Evolutionary conservation across 2,329 filamentous ascomycete genomes (phyloP).

Genomic region (Penicillium sp.): DNA sequence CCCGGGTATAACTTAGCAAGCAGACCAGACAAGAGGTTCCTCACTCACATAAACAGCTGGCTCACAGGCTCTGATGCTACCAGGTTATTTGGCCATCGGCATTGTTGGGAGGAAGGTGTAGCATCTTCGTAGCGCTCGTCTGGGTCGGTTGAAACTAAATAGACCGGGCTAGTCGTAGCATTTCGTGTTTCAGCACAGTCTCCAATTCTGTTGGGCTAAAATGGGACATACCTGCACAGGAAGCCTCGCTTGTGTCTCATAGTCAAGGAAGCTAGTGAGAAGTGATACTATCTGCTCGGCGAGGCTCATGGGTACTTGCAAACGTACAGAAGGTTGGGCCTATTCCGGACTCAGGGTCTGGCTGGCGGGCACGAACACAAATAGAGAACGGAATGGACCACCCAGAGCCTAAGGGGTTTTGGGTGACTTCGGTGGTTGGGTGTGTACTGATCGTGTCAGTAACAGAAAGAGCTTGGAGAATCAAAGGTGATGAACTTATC

Average conservation of each 20-base stretch:
- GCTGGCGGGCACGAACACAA: background rate
- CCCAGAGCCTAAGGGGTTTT: background rate
- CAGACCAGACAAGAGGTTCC: background rate
- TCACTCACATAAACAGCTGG: background rate
- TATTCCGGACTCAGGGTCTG: background rate
- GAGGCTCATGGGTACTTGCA: background rate
- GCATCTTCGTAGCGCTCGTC: background rate
- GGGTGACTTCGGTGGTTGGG: background rate
- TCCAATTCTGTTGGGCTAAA: background rate
- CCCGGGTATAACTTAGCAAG: background rate
- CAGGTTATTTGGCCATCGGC: background rate
- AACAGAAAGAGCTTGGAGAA: background rate
- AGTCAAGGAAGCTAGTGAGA: no score
- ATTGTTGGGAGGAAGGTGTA: background rate
- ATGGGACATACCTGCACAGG: no score
- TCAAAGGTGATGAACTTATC: background rate
- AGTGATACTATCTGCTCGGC: no score
- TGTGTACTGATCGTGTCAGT: background rate
- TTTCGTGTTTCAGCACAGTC: background rate
- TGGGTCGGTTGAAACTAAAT: no score
- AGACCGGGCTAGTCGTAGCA: background rate
- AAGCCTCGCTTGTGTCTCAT: no score
- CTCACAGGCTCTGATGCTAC: background rate
- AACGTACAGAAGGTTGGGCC: background rate
- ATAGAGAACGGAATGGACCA: background rate